Evolutionary conservation across 352 stramenopile genomes (phyloP).

Genomic region (Pythium monospermum): DNA sequence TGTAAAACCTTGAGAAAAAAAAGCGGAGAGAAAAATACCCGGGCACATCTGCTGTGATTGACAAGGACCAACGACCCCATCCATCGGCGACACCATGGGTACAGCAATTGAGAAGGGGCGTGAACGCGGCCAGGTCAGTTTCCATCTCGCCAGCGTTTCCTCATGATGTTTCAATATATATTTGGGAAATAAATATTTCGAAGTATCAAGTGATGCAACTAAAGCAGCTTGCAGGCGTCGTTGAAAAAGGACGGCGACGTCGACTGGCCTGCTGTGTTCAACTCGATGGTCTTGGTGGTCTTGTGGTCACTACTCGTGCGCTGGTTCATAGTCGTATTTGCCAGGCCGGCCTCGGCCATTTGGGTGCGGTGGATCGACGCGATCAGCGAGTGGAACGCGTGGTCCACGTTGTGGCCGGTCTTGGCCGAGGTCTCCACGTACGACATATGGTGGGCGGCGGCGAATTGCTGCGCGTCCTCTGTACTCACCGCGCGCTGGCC

Average conservation of each 20-base stretch:
- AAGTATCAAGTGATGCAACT: neutral
- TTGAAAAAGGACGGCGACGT: slow-evolving; percentile 28
- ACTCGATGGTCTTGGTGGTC: slow-evolving; percentile 40
- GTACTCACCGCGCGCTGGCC: slow-evolving; percentile 40
- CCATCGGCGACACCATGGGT: no score
- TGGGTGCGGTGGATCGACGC: slow-evolving; percentile 45
- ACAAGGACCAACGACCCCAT: no score
- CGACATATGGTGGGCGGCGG: slow-evolving; percentile 57
- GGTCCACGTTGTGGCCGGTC: slow-evolving; percentile 57
- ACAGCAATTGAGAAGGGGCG: no score
- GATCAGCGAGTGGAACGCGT: slow-evolving; percentile 58
- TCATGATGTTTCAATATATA: no score
- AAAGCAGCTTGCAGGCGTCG: slow-evolving; percentile 40
- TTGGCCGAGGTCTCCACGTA: slow-evolving; percentile 83
- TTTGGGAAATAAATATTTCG: neutral
- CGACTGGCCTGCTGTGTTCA: slow-evolving; percentile 16
- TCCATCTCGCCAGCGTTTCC: no score
- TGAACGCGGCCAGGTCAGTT: no score
- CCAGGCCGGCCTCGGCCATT: slow-evolving; percentile 24
- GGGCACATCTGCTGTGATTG: no score
- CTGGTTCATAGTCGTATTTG: no score
- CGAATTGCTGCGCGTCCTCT: slow-evolving; percentile 67
- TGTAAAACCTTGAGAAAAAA: no score
- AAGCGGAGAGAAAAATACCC: no score
- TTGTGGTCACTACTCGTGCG: no score